Conservation (phyloP, 352 stramenopile genomes). For the Saprolegnia parasitica region DNA sequence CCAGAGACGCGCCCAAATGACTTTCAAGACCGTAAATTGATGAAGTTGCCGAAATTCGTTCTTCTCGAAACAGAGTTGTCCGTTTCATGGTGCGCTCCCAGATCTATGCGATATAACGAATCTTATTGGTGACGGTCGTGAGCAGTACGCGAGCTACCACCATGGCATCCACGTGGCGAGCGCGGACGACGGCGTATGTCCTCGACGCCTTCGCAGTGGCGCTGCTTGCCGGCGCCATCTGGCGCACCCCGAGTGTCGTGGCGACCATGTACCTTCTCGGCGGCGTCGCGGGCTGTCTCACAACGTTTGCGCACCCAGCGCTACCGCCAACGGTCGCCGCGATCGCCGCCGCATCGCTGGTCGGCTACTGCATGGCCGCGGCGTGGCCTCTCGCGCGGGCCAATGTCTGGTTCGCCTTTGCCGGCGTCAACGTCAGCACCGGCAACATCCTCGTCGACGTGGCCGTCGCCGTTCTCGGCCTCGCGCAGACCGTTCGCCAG, state of each 20-base stretch:
- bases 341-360: slow-evolving; percentile 42
- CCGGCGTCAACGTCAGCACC: slow-evolving; percentile 36
- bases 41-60: too few species aligned
- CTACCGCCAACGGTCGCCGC: slow-evolving; percentile 42
- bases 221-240: neutral
- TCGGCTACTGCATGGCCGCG: slow-evolving; percentile 44
- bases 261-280: neutral
- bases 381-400: slow-evolving; percentile 10
- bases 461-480: neutral
- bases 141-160: too few species aligned
- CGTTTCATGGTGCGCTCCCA: too few species aligned
- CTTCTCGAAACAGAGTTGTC: too few species aligned
- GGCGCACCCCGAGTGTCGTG: neutral
- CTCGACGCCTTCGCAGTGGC: neutral
- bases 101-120: too few species aligned
- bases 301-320: slow-evolving; percentile 50
- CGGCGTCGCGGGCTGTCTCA: slow-evolving; percentile 37
- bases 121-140: too few species aligned
- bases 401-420: slow-evolving; percentile 46
- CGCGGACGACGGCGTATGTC: neutral
- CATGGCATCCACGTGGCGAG: too few species aligned
- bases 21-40: too few species aligned
- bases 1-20: too few species aligned
- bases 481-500: neutral
- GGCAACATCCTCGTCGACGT: slow-evolving; percentile 57